A percentile compares a stretch with the other conserved stretches of the same genome.
Conservation (phyloP, 2,329 filamentous ascomycete species). For the Fusarium armeniacum region DNA sequence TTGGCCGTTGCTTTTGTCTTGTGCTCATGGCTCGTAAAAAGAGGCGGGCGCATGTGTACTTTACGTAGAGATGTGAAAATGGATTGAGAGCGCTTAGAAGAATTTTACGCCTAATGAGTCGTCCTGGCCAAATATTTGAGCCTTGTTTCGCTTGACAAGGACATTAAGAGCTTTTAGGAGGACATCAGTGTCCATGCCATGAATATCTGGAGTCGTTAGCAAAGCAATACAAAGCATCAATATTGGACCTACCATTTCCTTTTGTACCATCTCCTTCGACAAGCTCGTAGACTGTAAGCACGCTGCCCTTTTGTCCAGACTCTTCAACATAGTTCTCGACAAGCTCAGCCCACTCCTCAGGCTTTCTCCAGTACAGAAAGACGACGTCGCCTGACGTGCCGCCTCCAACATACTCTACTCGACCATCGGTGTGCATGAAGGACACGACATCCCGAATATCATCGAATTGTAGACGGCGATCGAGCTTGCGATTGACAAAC, state of each 20-base stretch:
- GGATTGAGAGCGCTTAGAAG: constrained; percentile 71
- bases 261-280: constrained; percentile 85
- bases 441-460: constrained; percentile 72
- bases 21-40: constrained; percentile 10
- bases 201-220: constrained; percentile 72
- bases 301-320: constrained; percentile 88
- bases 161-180: constrained; percentile 83
- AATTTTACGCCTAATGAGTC: constrained; percentile 96
- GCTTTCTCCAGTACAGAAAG: constrained; percentile 87
- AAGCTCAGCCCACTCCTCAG: constrained; percentile 89
- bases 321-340: constrained; percentile 87
- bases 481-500: constrained; percentile 70
- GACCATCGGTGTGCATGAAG: constrained; percentile 70
- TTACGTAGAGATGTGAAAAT: constrained; percentile 40
- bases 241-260: constrained; percentile 68
- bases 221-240: not conserved
- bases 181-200: constrained; percentile 87
- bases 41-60: constrained; percentile 24
- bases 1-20: constrained; percentile 20
- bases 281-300: constrained; percentile 94
- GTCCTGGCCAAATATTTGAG: constrained; percentile 91
- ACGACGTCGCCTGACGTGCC: constrained; percentile 62
- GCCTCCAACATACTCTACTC: constrained; percentile 74
- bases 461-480: constrained; percentile 63
- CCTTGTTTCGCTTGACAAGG: constrained; percentile 90